These are phyloP conservation scores for Brassica hybrid DNA, from an alignment of 441 rosid genomes.

Conservation along the genomic window DNA sequence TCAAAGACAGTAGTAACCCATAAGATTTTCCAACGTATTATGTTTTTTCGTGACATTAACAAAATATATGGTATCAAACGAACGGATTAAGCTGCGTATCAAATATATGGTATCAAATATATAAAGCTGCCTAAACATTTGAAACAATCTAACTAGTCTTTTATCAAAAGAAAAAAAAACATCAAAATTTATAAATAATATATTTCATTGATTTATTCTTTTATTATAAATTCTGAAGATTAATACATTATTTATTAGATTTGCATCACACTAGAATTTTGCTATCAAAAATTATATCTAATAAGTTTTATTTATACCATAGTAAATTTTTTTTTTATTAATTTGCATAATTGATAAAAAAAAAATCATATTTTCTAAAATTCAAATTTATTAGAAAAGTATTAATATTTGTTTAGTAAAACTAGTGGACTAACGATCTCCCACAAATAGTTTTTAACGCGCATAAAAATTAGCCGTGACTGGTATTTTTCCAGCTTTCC, in stretches of 20 bases:
- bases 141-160: neutral
- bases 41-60: neutral
- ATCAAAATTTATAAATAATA: too few species aligned
- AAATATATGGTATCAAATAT: neutral
- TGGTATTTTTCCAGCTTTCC: too few species aligned
- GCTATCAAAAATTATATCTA: neutral
- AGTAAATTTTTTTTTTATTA: neutral
- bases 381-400: neutral
- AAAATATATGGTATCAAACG: neutral
- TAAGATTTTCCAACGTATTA: neutral
- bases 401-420: constrained; percentile 4
- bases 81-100: neutral
- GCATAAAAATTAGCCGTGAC: neutral
- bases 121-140: neutral
- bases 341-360: neutral
- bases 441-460: neutral
- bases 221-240: neutral
- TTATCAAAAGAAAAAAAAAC: neutral
- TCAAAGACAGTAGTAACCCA: neutral
- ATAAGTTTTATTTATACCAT: neutral
- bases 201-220: neutral
- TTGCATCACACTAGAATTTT: neutral
- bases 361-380: neutral
- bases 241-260: neutral
- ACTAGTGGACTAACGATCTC: neutral